These are phyloP conservation scores for Mimosa bimucronata DNA, from an alignment of 306 rosid genomes.

Conservation along the genomic window DNA sequence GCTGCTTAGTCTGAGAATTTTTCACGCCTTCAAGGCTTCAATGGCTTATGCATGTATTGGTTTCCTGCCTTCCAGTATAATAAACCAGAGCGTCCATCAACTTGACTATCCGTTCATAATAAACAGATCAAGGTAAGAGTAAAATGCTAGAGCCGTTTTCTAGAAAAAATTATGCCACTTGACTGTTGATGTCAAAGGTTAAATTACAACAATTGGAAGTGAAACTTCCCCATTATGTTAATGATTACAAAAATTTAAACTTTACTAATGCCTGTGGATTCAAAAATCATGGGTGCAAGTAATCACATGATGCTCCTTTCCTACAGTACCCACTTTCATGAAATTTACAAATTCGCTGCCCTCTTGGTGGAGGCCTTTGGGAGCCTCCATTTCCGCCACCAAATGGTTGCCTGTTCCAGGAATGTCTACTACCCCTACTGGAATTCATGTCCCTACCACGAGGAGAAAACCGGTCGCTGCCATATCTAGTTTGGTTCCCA, in stretches of 20 bases:
- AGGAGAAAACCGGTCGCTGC: slow-evolving; percentile 56
- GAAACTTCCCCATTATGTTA: slow-evolving; percentile 53
- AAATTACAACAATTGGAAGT: slow-evolving; percentile 69
- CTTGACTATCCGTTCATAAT: too few relatives aligned
- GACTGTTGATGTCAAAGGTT: slow-evolving; percentile 58
- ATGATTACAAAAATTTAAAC: slow-evolving; percentile 59
- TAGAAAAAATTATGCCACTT: slow-evolving; percentile 50
- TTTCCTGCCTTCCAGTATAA: too few relatives aligned
- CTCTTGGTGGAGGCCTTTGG: slow-evolving; percentile 59
- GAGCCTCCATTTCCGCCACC: slow-evolving; percentile 64
- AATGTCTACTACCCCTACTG: slow-evolving; percentile 62
- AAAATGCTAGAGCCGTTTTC: slow-evolving; percentile 31
- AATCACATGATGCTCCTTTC: slow-evolving; percentile 76
- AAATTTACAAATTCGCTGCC: slow-evolving; percentile 92
- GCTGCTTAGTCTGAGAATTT: too few relatives aligned
- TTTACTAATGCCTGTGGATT: slow-evolving; percentile 45
- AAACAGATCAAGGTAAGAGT: slow-evolving; percentile 20
- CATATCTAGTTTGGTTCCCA: slow-evolving; percentile 64
- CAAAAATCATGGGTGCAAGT: slow-evolving; percentile 77
- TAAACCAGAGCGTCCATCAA: too few relatives aligned
- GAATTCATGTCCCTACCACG: slow-evolving; percentile 57
- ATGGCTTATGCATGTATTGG: too few relatives aligned
- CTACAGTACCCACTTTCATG: slow-evolving; percentile 77
- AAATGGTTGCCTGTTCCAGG: slow-evolving; percentile 61
- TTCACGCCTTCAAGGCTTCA: too few relatives aligned